Evolutionary conservation across 805 yeast genomes (phyloP).

Genomic region (Nakazawaea wyomingensis): DNA sequence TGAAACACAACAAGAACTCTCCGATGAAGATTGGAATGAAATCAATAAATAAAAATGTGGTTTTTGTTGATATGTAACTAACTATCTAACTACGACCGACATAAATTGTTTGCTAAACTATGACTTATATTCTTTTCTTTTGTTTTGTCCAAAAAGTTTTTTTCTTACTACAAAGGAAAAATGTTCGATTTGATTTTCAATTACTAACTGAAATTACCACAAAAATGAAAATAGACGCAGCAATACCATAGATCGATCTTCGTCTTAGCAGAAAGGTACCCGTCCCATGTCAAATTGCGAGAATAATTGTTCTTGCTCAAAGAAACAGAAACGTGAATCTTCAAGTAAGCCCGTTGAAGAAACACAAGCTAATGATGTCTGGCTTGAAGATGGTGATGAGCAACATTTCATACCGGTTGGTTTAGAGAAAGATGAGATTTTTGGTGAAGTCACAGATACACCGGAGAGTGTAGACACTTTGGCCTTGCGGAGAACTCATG

Average conservation of each 20-base stretch:
- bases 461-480: constrained; percentile 20
- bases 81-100: no score
- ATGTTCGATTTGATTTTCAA: neutral
- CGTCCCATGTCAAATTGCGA: neutral
- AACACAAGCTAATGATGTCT: constrained; percentile 24
- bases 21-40: no score
- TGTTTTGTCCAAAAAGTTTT: neutral
- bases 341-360: constrained; percentile 1
- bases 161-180: neutral
- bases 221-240: no score
- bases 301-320: constrained; percentile 2
- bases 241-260: no score
- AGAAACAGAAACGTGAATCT: neutral
- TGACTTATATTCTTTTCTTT: neutral
- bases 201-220: no score
- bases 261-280: no score
- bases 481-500: constrained; percentile 55
- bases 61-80: no score
- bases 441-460: constrained; percentile 26
- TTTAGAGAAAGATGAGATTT: constrained; percentile 25
- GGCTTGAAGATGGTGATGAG: constrained; percentile 30
- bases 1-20: no score
- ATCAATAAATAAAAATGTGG: no score
- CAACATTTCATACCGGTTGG: constrained; percentile 20
- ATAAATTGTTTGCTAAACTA: neutral